phyloP scores from a whole-genome alignment of 257 asterid genomes.

The Haberlea rhodopensis region DNA sequence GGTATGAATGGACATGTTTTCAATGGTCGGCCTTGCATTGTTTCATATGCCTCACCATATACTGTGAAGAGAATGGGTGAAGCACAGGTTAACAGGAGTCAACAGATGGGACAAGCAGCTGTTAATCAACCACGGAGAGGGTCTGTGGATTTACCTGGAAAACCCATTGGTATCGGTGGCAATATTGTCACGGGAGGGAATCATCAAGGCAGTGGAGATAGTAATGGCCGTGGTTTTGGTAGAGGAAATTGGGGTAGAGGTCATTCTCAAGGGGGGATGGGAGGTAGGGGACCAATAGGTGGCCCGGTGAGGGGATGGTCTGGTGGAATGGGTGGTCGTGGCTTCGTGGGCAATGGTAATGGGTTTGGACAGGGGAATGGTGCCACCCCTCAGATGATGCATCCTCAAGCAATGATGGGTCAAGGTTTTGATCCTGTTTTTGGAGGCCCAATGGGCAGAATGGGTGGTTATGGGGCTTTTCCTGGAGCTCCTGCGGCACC shows the following conservation, averaged over 20 bases:
- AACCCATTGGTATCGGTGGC: constrained; percentile 53
- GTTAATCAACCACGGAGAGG: constrained; percentile 44
- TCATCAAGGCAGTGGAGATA: constrained; percentile 46
- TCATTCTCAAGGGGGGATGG: constrained; percentile 48
- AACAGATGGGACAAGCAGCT: constrained; percentile 37
- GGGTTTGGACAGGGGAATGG: constrained; percentile 46
- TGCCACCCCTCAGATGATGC: constrained; percentile 51
- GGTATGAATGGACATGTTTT: constrained; percentile 49
- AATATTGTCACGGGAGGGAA: constrained; percentile 44
- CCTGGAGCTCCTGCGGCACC: constrained; percentile 47
- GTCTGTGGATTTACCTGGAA: constrained; percentile 56
- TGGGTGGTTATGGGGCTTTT: constrained; percentile 56
- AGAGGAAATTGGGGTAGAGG: constrained; percentile 91
- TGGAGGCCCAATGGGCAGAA: constrained; percentile 60
- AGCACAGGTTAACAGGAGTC: constrained; percentile 42
- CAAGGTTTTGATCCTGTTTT: constrained; percentile 55
- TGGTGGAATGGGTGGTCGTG: constrained; percentile 40
- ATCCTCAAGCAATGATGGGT: constrained; percentile 57
- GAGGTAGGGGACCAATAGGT: constrained; percentile 44
- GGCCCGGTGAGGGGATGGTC: constrained; percentile 53
- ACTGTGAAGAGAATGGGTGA: constrained; percentile 49
- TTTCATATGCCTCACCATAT: constrained; percentile 49
- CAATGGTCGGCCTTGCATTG: constrained; percentile 58
- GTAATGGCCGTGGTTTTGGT: constrained; percentile 56
- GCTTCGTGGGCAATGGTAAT: background rate